Percentiles rank a stretch among this genome's conserved stretches.
Evolutionary conservation across 1,284 basidiomycete genomes (phyloP).

Genomic region (Trametes polyzona): DNA sequence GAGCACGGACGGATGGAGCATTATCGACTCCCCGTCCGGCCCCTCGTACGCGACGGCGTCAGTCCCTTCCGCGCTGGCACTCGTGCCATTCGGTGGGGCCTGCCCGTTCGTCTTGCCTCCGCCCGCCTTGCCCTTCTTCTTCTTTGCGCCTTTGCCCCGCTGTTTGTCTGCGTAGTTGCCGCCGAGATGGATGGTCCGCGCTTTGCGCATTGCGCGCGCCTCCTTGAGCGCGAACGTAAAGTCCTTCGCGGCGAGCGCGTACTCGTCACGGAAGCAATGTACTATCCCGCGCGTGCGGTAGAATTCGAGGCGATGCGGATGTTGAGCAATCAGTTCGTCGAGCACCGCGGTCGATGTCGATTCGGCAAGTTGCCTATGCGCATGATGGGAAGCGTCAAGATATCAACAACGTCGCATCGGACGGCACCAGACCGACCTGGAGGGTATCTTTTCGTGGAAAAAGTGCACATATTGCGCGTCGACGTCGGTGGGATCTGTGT

Average conservation of each 20-base stretch:
- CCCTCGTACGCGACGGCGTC: conserved; percentile 48
- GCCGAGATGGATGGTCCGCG: conserved; percentile 54
- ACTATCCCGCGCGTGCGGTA: conserved; percentile 83
- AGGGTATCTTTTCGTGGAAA: conserved; percentile 89
- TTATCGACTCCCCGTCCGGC: conserved; percentile 52
- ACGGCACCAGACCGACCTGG: conserved; percentile 58
- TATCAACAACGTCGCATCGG: not conserved
- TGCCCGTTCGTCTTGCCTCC: conserved; percentile 58
- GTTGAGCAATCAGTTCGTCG: conserved; percentile 70
- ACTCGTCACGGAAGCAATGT: conserved; percentile 84
- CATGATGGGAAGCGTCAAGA: not conserved
- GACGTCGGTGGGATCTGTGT: conserved; percentile 67
- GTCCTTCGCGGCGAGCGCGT: conserved; percentile 67
- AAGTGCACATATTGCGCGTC: conserved; percentile 87
- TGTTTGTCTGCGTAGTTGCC: conserved; percentile 43
- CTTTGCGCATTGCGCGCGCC: conserved; percentile 67
- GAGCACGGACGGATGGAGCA: conserved; percentile 67
- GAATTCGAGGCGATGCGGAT: conserved; percentile 78
- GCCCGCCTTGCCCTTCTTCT: conserved; percentile 44
- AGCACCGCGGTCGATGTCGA: conserved; percentile 74
- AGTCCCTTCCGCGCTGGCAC: conserved; percentile 40
- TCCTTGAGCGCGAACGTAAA: conserved; percentile 80
- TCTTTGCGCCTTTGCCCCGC: conserved; percentile 55
- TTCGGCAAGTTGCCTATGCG: conserved; percentile 73
- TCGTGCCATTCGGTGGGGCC: conserved; percentile 65